Percentiles rank a stretch among this genome's conserved stretches.
These are phyloP conservation scores for Trichoderma guizhouense DNA, from an alignment of 2,329 filamentous ascomycete species.

Conservation along the genomic window DNA sequence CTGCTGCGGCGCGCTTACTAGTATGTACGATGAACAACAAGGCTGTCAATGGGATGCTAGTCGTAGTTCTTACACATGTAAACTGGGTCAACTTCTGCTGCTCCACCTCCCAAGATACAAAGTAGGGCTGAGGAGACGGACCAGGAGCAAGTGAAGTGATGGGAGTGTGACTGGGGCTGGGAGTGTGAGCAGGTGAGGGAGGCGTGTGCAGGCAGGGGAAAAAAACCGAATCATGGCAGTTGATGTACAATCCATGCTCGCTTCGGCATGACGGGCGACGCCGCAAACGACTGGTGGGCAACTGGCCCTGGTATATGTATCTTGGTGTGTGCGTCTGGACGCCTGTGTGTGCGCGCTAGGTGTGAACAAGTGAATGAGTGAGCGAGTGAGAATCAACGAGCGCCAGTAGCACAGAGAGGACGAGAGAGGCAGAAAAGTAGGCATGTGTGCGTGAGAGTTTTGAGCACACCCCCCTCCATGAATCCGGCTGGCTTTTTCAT, in stretches of 20 bases:
- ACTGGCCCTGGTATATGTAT: conserved; percentile 3
- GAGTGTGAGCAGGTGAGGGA: conserved; percentile 6
- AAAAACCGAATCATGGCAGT: background rate
- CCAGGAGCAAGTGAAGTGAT: conserved; percentile 2
- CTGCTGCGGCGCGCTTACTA: conserved; percentile 12
- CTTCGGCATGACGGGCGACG: background rate
- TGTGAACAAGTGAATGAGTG: background rate
- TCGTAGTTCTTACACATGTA: conserved; percentile 2
- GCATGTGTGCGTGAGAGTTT: background rate
- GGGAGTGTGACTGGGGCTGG: background rate
- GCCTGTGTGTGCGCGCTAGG: background rate
- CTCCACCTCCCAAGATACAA: background rate
- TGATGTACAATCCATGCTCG: background rate
- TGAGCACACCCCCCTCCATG: conserved; percentile 1
- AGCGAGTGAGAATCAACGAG: background rate
- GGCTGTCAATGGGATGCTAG: conserved; percentile 2
- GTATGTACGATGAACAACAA: background rate
- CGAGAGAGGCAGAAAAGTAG: background rate
- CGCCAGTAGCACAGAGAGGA: background rate
- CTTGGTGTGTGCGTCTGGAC: background rate
- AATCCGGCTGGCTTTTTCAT: background rate
- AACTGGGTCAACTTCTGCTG: background rate
- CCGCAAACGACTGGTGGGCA: background rate
- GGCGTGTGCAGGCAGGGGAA: background rate
- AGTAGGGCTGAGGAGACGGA: conserved; percentile 9